Conservation (phyloP, 148 eudicot genomes). For the Heliosperma pusillum region DNA sequence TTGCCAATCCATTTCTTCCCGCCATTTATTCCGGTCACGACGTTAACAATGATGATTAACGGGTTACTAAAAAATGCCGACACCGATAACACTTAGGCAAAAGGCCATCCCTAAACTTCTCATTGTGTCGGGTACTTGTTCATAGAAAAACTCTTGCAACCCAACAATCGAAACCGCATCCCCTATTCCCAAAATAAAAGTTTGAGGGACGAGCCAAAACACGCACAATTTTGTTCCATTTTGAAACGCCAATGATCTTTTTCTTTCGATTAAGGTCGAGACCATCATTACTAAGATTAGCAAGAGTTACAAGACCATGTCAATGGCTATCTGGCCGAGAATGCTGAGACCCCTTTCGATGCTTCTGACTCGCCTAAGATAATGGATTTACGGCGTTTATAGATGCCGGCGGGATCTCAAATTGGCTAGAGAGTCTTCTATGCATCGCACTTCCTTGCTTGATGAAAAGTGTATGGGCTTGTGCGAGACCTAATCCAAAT, state of each 20-base stretch:
- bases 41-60: slow-evolving; percentile 10
- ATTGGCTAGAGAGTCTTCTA: slow-evolving; percentile 27
- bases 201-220: slow-evolving; percentile 61
- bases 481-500: slow-evolving; percentile 47
- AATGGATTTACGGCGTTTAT: slow-evolving; percentile 32
- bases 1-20: slow-evolving; percentile 49
- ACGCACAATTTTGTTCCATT: slow-evolving; percentile 32
- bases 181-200: slow-evolving; percentile 42
- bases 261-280: slow-evolving; percentile 46
- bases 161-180: slow-evolving; percentile 59
- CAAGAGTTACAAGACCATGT: slow-evolving; percentile 53
- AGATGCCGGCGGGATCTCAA: slow-evolving; percentile 52
- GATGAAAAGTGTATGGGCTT: slow-evolving; percentile 50
- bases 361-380: slow-evolving; percentile 36
- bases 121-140: slow-evolving; percentile 27
- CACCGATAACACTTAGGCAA: slow-evolving; percentile 50
- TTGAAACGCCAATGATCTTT: slow-evolving; percentile 24
- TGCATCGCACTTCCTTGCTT: slow-evolving; percentile 47
- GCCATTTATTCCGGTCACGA: slow-evolving; percentile 27
- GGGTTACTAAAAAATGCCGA: slow-evolving; percentile 38
- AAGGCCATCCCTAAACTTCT: slow-evolving; percentile 58
- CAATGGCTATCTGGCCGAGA: slow-evolving; percentile 49
- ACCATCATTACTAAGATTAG: slow-evolving; percentile 32
- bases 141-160: slow-evolving; percentile 63
- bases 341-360: slow-evolving; percentile 50